Evolutionary conservation across 768 basidiomycete genomes (phyloP), one percentile per base, ranked within the genome.

Genomic region (Rhizopogon roseolus): DNA sequence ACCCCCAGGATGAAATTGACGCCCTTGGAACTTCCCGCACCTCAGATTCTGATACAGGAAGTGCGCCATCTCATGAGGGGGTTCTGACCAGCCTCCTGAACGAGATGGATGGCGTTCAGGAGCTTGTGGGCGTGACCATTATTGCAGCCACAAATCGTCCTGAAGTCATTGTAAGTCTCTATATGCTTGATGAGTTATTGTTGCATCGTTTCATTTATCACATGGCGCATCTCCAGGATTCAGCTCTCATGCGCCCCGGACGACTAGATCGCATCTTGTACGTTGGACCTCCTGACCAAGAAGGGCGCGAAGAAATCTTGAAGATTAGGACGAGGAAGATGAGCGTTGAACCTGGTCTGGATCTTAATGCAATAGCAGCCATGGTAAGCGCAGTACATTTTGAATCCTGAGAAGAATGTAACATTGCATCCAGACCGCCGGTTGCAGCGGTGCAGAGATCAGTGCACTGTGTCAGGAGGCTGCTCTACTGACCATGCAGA

Each of bases 101-200:
- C 64, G 97, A 99, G 66, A 98, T 98, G 93, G 97, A 98, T 64
- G 97, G 97, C 17, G 90, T 98, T 0, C 92, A 98, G 69, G 93
- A 96, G 70, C 76, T 98, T 17, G 76, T 88, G 16, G 94, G 95
- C 0, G 97, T 99, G n/a, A 95, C 92, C 0, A 82, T 98, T 34
- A 82, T 99, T 9, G 97, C 93, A 1, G 97, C 97, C 0, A 99
- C 97, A 11, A 98, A 99, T 66, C 73, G 95, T 53, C 97, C 97
- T 7, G 94, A 97, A 56, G 83, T 84, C n/a, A 85, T 97, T 41
- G 88, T 90, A 56, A 66, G 90, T 77, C 3, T 22, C 42, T 40
- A 54, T 42, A n/a, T 28, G 22, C 45, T 40, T 46, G 7, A 19
- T 3, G 38, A 16, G 25, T 46, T 45, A 25, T n/a, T 22, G 16